Evolutionary conservation across 139 green algal species (phyloP).

Genomic region (Nannochloris sp.): DNA sequence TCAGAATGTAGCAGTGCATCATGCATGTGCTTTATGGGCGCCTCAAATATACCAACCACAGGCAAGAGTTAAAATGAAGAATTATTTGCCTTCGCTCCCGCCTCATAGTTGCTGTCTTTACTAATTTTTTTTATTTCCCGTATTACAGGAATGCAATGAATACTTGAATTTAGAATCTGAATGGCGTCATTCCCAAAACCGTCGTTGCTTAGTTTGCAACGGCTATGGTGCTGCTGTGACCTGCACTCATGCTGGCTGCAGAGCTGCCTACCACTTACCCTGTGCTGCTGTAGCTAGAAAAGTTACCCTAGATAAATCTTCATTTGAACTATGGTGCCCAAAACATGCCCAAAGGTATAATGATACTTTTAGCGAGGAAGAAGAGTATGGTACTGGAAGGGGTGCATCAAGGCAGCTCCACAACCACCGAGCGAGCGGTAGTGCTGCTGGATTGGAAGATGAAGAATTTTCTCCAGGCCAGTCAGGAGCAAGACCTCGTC

Average conservation of each 20-base stretch:
- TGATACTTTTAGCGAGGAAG: constrained; percentile 1
- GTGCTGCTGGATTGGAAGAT: not conserved
- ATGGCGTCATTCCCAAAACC: not conserved
- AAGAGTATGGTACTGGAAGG: not conserved
- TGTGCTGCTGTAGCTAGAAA: constrained; percentile 5
- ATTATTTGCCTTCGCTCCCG: no score
- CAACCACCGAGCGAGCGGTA: not conserved
- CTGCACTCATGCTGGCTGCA: constrained; percentile 14
- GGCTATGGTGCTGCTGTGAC: constrained; percentile 1
- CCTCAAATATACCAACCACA: constrained; percentile 13
- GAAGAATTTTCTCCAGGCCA: not conserved
- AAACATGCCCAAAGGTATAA: constrained; percentile 5
- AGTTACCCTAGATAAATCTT: constrained; percentile 10
- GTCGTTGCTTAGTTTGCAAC: constrained; percentile 7
- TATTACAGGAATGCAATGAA: constrained; percentile 3
- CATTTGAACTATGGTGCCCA: constrained; percentile 22
- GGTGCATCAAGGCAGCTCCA: not conserved
- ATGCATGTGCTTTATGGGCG: constrained; percentile 20
- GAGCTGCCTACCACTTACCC: constrained; percentile 13
- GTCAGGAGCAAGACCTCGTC: not conserved
- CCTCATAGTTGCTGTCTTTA: no score
- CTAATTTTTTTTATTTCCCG: not conserved
- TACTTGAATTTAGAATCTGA: constrained; percentile 26
- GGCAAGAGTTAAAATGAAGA: no score
- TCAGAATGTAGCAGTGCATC: constrained; percentile 4